These are phyloP conservation scores for Gastrolobium bilobum DNA, from an alignment of 306 rosid genomes.

Conservation along the genomic window DNA sequence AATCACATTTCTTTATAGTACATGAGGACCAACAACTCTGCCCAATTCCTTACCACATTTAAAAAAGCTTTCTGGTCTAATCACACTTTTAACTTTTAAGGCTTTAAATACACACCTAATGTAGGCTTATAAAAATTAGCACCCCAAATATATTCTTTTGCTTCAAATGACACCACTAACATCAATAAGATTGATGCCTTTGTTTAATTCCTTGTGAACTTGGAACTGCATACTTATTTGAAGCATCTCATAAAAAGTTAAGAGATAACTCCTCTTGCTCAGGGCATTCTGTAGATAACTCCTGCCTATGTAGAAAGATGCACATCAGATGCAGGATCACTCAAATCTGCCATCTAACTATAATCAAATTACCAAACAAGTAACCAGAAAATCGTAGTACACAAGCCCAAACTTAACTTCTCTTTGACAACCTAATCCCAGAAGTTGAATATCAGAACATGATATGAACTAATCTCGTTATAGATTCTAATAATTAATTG, in stretches of 20 bases:
- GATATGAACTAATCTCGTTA: constrained; percentile 55
- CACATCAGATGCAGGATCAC: constrained; percentile 33
- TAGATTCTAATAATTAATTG: constrained; percentile 53
- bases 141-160: background rate
- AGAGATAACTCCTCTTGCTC: constrained; percentile 37
- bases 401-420: constrained; percentile 49
- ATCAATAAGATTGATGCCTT: constrained; percentile 33
- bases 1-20: constrained; percentile 15
- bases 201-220: constrained; percentile 41
- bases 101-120: background rate
- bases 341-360: constrained; percentile 47
- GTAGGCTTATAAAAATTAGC: constrained; percentile 1
- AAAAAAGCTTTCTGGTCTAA: constrained; percentile 33
- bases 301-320: constrained; percentile 19
- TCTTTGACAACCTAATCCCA: constrained; percentile 48
- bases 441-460: constrained; percentile 51
- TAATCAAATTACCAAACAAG: constrained; percentile 48
- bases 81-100: constrained; percentile 3
- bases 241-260: constrained; percentile 41
- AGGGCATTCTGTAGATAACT: constrained; percentile 22
- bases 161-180: constrained; percentile 35
- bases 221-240: constrained; percentile 48
- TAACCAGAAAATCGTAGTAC: constrained; percentile 57
- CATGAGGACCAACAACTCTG: background rate
- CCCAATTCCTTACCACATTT: constrained; percentile 9